phyloP scores from a whole-genome alignment of 805 yeast species.

The Pichia rugopelliculosa region DNA sequence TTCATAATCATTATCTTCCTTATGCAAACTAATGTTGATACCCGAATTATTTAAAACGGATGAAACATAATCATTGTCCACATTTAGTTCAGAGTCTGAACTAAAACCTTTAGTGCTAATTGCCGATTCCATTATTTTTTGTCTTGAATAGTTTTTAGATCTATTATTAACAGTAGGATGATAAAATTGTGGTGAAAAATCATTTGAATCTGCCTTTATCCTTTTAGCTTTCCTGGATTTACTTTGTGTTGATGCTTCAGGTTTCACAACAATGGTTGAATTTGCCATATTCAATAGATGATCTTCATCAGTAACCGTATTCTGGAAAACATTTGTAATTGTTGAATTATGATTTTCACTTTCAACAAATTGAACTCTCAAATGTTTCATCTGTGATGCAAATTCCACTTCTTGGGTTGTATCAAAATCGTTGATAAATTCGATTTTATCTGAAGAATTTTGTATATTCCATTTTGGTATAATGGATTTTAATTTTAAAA shows the following conservation, averaged over 20 bases:
- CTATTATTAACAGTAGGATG: neutral
- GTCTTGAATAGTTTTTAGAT: slow-evolving; percentile 1
- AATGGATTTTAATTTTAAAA: slow-evolving; percentile 19
- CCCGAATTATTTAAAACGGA: neutral
- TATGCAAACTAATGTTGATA: neutral
- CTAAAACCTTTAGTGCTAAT: neutral
- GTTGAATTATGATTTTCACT: slow-evolving; percentile 3
- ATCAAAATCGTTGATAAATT: slow-evolving; percentile 34
- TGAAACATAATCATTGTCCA: neutral
- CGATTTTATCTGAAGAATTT: neutral
- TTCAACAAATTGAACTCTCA: slow-evolving; percentile 30
- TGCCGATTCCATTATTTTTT: slow-evolving; percentile 6
- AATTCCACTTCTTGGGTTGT: slow-evolving; percentile 41
- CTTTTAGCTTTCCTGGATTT: neutral
- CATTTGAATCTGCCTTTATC: neutral
- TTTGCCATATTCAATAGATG: neutral
- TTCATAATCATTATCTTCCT: neutral
- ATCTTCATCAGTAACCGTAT: neutral
- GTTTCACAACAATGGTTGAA: neutral
- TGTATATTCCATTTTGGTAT: slow-evolving; percentile 16
- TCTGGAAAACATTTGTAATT: neutral
- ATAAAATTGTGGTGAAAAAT: slow-evolving; percentile 4
- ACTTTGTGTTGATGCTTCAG: neutral
- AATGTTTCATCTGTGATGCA: slow-evolving; percentile 40
- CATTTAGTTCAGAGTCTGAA: neutral